Conservation (phyloP, 345 rosid species). For the Gossypium rotundifolium region DNA sequence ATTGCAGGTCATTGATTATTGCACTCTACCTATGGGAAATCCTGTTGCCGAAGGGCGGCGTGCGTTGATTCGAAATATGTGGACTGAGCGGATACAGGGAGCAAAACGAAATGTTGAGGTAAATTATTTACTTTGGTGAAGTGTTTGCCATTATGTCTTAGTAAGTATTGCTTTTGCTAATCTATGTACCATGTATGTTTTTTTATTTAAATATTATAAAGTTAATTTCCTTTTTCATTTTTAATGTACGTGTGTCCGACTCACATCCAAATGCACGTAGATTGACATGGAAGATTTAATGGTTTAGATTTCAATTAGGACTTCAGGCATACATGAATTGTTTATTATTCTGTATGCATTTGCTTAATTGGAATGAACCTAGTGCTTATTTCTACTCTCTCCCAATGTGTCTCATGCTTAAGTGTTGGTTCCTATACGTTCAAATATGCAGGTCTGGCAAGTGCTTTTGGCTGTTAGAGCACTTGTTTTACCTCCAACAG, state of each 20-base stretch:
- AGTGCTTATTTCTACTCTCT: neutral
- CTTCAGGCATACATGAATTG: too few relatives aligned
- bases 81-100: constrained; percentile 97
- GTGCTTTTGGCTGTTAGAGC: constrained; percentile 81
- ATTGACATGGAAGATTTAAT: neutral
- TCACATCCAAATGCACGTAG: too few relatives aligned
- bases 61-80: constrained; percentile 90
- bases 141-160: neutral
- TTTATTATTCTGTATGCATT: neutral
- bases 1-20: constrained; percentile 83
- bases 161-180: neutral
- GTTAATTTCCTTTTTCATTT: neutral
- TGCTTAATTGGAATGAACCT: neutral
- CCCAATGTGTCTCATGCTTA: neutral
- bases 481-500: constrained; percentile 88
- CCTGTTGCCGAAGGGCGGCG: constrained; percentile 79
- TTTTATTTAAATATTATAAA: neutral
- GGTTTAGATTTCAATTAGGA: neutral
- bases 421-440: neutral
- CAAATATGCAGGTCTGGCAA: constrained; percentile 84
- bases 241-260: too few relatives aligned
- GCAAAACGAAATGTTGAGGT: constrained; percentile 97
- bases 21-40: constrained; percentile 74
- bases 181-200: neutral
- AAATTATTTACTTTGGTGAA: constrained; percentile 10